Percentiles rank a stretch among this genome's conserved stretches.
Evolutionary conservation across 805 yeast genomes (phyloP).

Genomic region (Barnettozyma wickerhamii): DNA sequence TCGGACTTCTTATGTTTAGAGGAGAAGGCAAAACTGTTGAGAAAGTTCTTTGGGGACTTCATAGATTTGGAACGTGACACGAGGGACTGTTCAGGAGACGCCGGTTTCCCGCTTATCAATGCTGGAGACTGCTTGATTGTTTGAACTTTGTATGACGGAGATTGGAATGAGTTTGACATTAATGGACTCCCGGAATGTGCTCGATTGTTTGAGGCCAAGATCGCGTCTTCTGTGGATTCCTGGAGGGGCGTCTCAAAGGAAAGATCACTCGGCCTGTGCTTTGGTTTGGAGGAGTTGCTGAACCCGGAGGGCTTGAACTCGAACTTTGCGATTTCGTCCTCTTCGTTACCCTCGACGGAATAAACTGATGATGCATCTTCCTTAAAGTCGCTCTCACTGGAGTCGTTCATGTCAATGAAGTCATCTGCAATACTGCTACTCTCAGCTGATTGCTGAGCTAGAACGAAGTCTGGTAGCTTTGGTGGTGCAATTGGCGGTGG

Average conservation of each 20-base stretch:
- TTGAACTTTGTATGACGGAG: constrained; percentile 11
- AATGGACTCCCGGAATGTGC: neutral
- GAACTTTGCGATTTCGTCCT: constrained; percentile 8
- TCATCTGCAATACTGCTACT: constrained; percentile 15
- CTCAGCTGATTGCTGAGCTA: constrained; percentile 15
- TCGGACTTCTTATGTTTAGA: constrained; percentile 25
- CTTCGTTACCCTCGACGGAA: constrained; percentile 1
- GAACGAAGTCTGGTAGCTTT: constrained; percentile 8
- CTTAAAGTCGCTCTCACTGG: neutral
- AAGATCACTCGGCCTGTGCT: too few relatives aligned
- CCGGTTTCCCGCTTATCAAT: neutral
- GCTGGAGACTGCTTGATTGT: neutral
- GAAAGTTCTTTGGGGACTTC: constrained; percentile 25
- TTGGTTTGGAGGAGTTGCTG: constrained; percentile 4
- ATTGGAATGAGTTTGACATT: constrained; percentile 1
- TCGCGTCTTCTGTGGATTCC: too few relatives aligned
- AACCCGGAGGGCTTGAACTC: constrained; percentile 16
- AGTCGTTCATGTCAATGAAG: constrained; percentile 20
- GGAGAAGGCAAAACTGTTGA: constrained; percentile 14
- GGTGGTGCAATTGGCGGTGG: constrained; percentile 20
- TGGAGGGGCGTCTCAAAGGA: too few relatives aligned
- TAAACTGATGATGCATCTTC: neutral
- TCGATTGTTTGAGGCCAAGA: too few relatives aligned
- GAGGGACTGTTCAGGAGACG: constrained; percentile 5
- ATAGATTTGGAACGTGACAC: constrained; percentile 18